Base-by-base conservation (phyloP, 2,329 filamentous ascomycete genomes). In the Aspergillus neotritici region DNA sequence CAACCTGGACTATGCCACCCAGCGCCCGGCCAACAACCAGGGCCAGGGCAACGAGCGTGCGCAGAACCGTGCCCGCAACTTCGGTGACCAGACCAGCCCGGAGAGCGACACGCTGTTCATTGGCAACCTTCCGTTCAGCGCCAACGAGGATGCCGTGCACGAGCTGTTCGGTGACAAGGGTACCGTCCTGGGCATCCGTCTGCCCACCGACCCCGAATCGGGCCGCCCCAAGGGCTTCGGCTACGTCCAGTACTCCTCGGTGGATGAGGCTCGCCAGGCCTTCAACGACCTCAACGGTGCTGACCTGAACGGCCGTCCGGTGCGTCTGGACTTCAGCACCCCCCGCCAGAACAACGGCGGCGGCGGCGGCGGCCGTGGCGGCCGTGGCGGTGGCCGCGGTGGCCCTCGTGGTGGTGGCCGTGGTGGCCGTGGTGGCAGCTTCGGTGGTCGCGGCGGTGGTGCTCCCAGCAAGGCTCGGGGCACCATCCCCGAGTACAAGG, bases 191-290 rank as follows among this genome's bases (percentile, higher is more conserved):
- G 86, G 85, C 63, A 81, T 95, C 59, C 86, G 89, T 62, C 83
- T 96, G 49, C 90, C 90, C 40, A 95, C 90, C 47, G 87, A 96
- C 66, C 81, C 75, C 74, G 88, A 94, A 49, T 82, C 82, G 50
- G 89, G 88, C 53, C 80, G 82, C 57, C 83, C 84, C 64, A 95
- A 95, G 83, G 90, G 90, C 45, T 95, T 94, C 68, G 90, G 87
- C 43, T 96, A 96, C 65, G 84, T 95, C 51, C 83, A 84, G 62
- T 95, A 91, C 76, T 72, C 74, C 56, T 86, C 84, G 13, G 67
- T 93, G 49, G 88, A 94, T 21, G 89, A 95, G 59, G 87, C 90
- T 59, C 86, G 84, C 71, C 71, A 74, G 57, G 90, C 83, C 16
- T 80, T 87, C 56, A 76, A 84, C 57, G 72, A 75, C 44, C 77